phyloP scores from a whole-genome alignment of 441 rosid genomes.

The Melastoma candidum region DNA sequence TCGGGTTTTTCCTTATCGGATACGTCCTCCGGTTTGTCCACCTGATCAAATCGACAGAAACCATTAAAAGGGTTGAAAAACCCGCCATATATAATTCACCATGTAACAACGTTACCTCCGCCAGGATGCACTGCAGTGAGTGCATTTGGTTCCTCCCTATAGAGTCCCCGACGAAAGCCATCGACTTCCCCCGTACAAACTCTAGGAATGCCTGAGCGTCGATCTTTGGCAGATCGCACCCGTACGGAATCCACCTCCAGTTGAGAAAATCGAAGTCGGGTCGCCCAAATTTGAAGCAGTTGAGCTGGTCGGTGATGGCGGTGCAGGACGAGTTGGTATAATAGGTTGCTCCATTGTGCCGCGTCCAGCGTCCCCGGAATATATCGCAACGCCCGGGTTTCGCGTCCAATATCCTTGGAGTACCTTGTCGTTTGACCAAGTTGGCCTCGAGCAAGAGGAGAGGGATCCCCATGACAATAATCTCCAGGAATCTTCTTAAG shows the following conservation, averaged over 20 bases:
- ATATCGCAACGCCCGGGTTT: constrained; percentile 32
- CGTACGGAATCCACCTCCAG: constrained; percentile 60
- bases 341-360: constrained; percentile 42
- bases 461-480: too few species aligned
- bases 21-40: constrained; percentile 42
- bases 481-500: too few species aligned
- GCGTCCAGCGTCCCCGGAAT: constrained; percentile 59
- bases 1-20: constrained; percentile 26
- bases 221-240: constrained; percentile 42
- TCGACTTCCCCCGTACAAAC: constrained; percentile 39
- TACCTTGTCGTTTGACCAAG: too few species aligned
- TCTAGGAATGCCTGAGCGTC: constrained; percentile 48
- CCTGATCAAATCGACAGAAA: constrained; percentile 23
- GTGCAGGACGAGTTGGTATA: constrained; percentile 56
- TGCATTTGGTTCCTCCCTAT: constrained; percentile 68
- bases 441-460: too few species aligned
- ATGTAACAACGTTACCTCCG: constrained; percentile 37
- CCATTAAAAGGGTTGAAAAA: neutral
- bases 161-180: constrained; percentile 67
- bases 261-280: constrained; percentile 41
- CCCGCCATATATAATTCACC: too few species aligned
- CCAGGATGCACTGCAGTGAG: constrained; percentile 63
- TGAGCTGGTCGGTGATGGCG: constrained; percentile 63
- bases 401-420: too few species aligned
- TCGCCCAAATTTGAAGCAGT: constrained; percentile 60